These are phyloP conservation scores for Globisporangium recalcitrans DNA, from an alignment of 352 stramenopile species.

Conservation along the genomic window DNA sequence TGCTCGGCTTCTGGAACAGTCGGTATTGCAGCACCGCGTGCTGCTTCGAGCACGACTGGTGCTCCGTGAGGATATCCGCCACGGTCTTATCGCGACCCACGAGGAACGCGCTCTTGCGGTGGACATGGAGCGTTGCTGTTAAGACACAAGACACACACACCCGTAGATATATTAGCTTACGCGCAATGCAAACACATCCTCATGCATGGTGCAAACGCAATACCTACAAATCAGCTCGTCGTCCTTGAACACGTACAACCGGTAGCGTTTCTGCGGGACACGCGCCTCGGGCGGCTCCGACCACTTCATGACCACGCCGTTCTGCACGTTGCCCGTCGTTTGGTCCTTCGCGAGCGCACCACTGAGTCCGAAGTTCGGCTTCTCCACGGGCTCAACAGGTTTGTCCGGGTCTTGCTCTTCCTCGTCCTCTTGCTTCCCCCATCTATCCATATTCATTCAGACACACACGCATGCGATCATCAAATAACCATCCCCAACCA, in stretches of 20 bases:
- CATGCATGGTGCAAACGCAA: not conserved
- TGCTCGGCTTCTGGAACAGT: slow-evolving; percentile 63
- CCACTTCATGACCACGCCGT: slow-evolving; percentile 97
- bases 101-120: slow-evolving; percentile 94
- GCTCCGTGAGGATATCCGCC: slow-evolving; percentile 92
- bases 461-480: not conserved
- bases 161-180: not conserved
- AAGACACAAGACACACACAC: slow-evolving; percentile 8
- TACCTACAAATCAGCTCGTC: slow-evolving; percentile 68
- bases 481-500: not conserved
- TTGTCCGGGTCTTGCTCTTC: slow-evolving; percentile 29
- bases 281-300: slow-evolving; percentile 94
- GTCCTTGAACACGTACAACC: slow-evolving; percentile 97
- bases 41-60: slow-evolving; percentile 95
- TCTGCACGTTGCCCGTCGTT: slow-evolving; percentile 93
- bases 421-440: slow-evolving; percentile 68
- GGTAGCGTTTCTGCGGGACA: slow-evolving; percentile 89
- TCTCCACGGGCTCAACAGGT: slow-evolving; percentile 62
- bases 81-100: slow-evolving; percentile 92
- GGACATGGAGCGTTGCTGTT: slow-evolving; percentile 92
- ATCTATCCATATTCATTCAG: slow-evolving; percentile 26
- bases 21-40: slow-evolving; percentile 97
- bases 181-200: not conserved
- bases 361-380: slow-evolving; percentile 97
- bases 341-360: slow-evolving; percentile 95